Evolutionary conservation across 345 rosid species (phyloP).

Genomic region (Microthlaspi erraticum): DNA sequence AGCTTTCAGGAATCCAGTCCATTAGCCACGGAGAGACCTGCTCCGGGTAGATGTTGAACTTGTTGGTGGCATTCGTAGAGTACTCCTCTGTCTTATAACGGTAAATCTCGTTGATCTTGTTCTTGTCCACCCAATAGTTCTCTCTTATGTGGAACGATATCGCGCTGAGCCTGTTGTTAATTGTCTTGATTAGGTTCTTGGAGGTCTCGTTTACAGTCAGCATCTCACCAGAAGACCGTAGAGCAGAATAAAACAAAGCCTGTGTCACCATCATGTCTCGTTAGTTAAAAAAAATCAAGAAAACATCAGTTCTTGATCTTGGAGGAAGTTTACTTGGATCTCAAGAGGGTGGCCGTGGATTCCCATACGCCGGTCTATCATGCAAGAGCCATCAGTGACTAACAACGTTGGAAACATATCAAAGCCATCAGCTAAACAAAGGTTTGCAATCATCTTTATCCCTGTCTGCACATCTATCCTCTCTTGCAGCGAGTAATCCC

Average conservation of each 20-base stretch:
- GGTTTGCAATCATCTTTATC: slow-evolving; percentile 81
- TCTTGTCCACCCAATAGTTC: slow-evolving; percentile 88
- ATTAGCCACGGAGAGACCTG: slow-evolving; percentile 90
- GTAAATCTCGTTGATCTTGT: slow-evolving; percentile 70
- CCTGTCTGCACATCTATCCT: slow-evolving; percentile 93
- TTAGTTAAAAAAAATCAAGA: not conserved
- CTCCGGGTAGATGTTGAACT: slow-evolving; percentile 96
- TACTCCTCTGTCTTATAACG: slow-evolving; percentile 89
- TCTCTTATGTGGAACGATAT: slow-evolving; percentile 92
- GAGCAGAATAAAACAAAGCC: slow-evolving; percentile 91
- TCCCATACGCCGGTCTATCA: slow-evolving; percentile 97
- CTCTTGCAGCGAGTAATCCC: slow-evolving; percentile 85
- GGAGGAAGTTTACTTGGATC: slow-evolving; percentile 64
- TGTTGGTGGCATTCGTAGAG: slow-evolving; percentile 90
- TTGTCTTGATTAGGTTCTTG: slow-evolving; percentile 72
- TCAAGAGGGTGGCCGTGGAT: slow-evolving; percentile 95
- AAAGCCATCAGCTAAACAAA: slow-evolving; percentile 85
- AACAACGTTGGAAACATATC: slow-evolving; percentile 91
- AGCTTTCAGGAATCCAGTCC: slow-evolving; percentile 88
- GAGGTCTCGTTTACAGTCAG: slow-evolving; percentile 89
- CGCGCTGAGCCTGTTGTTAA: slow-evolving; percentile 89
- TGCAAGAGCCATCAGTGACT: slow-evolving; percentile 95
- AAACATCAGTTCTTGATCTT: not conserved
- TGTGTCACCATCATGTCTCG: slow-evolving; percentile 35
- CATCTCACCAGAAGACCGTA: slow-evolving; percentile 89